Evolutionary conservation across 768 basidiomycete species (phyloP).

Genomic region (Solioccasus polychromus): DNA sequence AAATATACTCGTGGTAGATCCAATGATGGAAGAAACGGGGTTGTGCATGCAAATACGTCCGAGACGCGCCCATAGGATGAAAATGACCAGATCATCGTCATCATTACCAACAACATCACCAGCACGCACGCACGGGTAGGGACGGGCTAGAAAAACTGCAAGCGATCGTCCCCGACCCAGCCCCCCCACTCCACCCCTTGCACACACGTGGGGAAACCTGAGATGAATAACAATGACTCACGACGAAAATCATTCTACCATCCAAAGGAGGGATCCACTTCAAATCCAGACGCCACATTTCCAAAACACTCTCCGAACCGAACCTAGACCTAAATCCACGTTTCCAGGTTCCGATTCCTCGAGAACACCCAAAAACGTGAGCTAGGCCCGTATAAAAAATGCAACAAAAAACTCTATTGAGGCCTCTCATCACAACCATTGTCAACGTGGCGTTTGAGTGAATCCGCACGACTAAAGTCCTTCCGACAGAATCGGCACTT

Average conservation of each 20-base stretch:
- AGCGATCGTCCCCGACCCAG: conserved; percentile 1
- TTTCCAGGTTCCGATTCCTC: conserved; percentile 17
- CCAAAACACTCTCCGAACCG: conserved; percentile 8
- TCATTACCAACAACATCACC: not conserved
- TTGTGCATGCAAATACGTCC: conserved; percentile 8
- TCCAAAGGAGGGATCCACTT: conserved; percentile 5
- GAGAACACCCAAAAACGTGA: conserved; percentile 3
- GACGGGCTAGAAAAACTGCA: too few relatives aligned
- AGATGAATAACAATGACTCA: conserved; percentile 17
- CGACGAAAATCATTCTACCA: conserved; percentile 14
- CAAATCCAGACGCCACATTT: conserved; percentile 13
- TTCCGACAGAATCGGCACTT: conserved; percentile 72
- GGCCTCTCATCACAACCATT: conserved; percentile 74
- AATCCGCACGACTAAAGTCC: conserved; percentile 76
- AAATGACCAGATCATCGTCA: not conserved
- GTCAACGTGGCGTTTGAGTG: conserved; percentile 78
- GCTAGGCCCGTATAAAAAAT: not conserved
- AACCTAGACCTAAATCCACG: conserved; percentile 12
- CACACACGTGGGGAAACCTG: conserved; percentile 7
- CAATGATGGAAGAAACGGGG: not conserved
- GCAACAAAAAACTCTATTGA: conserved; percentile 31
- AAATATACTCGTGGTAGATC: conserved; percentile 6
- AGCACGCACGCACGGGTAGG: conserved; percentile 4
- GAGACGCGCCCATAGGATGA: conserved; percentile 3
- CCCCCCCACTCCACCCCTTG: not conserved